Evolutionary conservation across 805 yeast genomes (phyloP).

Genomic region (Wickerhamomyces chaumierensis): DNA sequence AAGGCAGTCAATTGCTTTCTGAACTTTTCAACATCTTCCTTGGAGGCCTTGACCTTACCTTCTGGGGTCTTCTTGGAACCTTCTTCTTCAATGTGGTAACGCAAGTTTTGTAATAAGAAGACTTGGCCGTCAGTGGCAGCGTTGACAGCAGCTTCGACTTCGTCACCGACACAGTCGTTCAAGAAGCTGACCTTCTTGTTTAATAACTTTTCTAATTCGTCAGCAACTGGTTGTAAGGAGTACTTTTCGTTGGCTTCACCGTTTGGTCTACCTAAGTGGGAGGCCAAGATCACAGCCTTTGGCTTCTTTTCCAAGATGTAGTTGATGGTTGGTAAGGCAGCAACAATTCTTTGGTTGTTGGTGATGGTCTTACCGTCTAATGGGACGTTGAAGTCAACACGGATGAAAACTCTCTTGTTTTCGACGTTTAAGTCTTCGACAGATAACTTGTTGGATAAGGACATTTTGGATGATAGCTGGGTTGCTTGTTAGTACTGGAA

Average conservation of each 20-base stretch:
- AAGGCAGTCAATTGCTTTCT: constrained; percentile 81
- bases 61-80: constrained; percentile 90
- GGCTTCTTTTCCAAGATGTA: constrained; percentile 89
- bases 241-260: constrained; percentile 81
- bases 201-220: constrained; percentile 74
- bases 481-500: neutral
- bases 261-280: constrained; percentile 99
- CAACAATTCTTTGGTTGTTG: constrained; percentile 98
- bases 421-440: constrained; percentile 82
- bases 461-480: constrained; percentile 39
- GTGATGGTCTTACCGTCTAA: constrained; percentile 94
- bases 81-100: constrained; percentile 98
- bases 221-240: constrained; percentile 89
- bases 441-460: constrained; percentile 85
- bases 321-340: constrained; percentile 97
- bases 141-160: constrained; percentile 73
- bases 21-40: constrained; percentile 75
- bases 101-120: constrained; percentile 88
- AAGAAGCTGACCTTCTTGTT: constrained; percentile 70
- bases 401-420: constrained; percentile 94
- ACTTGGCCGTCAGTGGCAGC: constrained; percentile 70
- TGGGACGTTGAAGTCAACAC: constrained; percentile 95
- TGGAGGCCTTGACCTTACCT: constrained; percentile 85
- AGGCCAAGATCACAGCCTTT: constrained; percentile 83
- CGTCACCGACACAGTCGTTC: constrained; percentile 84